phyloP scores from a whole-genome alignment of 768 basidiomycete genomes.

The Artomyces pyxidatus region DNA sequence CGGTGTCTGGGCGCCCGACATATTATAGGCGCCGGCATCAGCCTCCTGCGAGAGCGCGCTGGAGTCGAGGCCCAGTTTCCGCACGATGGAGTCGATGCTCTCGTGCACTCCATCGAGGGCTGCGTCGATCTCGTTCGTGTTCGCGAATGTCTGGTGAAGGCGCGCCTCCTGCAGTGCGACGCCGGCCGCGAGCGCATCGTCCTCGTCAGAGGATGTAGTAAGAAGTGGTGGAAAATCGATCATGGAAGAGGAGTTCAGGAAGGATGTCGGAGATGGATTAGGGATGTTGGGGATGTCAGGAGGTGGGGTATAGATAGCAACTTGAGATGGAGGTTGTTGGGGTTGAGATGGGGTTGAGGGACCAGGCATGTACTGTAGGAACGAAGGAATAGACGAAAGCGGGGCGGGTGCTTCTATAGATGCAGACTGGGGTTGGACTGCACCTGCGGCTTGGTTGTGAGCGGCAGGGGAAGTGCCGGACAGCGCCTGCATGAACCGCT shows the following conservation, averaged over 20 bases:
- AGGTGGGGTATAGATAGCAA: not conserved
- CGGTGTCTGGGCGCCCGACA: not conserved
- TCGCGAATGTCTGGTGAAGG: slow-evolving; percentile 50
- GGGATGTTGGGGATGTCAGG: not conserved
- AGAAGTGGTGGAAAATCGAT: not conserved
- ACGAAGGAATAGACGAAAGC: not conserved
- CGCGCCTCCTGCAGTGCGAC: slow-evolving; percentile 31
- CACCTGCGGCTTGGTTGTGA: not conserved
- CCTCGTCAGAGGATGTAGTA: slow-evolving; percentile 23
- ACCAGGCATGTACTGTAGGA: no score
- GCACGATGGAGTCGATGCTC: slow-evolving; percentile 64
- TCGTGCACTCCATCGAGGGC: slow-evolving; percentile 65
- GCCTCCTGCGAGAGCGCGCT: slow-evolving; percentile 17
- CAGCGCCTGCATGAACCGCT: slow-evolving; percentile 20
- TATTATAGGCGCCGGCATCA: not conserved
- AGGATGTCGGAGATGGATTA: not conserved
- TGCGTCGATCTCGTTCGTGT: slow-evolving; percentile 55
- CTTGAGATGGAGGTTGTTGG: not conserved
- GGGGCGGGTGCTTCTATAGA: not conserved
- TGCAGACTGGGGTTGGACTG: not conserved
- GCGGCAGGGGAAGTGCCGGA: slow-evolving; percentile 2
- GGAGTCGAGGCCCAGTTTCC: slow-evolving; percentile 61
- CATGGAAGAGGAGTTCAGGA: not conserved
- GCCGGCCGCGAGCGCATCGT: slow-evolving; percentile 21
- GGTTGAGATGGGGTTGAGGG: no score